phyloP scores from a whole-genome alignment of 2,329 filamentous ascomycete species.

The Hypoxylon sp. region DNA sequence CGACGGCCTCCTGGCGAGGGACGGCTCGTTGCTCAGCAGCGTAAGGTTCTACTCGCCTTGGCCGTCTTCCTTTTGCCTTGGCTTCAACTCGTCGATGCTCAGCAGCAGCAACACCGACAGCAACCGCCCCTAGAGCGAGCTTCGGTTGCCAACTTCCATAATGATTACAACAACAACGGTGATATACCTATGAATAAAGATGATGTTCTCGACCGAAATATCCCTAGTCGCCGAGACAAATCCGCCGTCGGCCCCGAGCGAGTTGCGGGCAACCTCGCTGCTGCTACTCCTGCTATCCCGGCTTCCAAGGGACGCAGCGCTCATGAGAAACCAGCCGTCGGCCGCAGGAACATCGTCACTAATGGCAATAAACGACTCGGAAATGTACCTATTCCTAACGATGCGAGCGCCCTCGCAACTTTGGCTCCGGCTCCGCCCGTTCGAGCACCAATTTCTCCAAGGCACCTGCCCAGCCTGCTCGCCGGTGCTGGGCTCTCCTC shows the following conservation, averaged over 20 bases:
- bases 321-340: constrained; percentile 32
- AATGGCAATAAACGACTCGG: constrained; percentile 40
- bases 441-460: constrained; percentile 88
- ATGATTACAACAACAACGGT: constrained; percentile 38
- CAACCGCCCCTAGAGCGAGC: constrained; percentile 46
- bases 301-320: constrained; percentile 41
- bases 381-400: constrained; percentile 59
- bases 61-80: constrained; percentile 64
- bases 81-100: constrained; percentile 65
- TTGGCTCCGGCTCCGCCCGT: constrained; percentile 97
- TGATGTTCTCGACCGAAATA: constrained; percentile 38
- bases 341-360: constrained; percentile 44
- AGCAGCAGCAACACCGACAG: constrained; percentile 64
- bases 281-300: constrained; percentile 47
- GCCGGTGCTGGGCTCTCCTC: constrained; percentile 76
- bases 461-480: constrained; percentile 68
- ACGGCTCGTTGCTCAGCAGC: constrained; percentile 59
- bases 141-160: constrained; percentile 46
- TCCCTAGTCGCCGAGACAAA: constrained; percentile 41
- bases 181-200: constrained; percentile 40
- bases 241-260: constrained; percentile 43
- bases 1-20: constrained; percentile 69
- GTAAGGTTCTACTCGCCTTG: constrained; percentile 60
- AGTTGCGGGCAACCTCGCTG: constrained; percentile 46
- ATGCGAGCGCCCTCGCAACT: constrained; percentile 98